phyloP scores from a whole-genome alignment of 441 rosid genomes.

The Erodium moschatum region DNA sequence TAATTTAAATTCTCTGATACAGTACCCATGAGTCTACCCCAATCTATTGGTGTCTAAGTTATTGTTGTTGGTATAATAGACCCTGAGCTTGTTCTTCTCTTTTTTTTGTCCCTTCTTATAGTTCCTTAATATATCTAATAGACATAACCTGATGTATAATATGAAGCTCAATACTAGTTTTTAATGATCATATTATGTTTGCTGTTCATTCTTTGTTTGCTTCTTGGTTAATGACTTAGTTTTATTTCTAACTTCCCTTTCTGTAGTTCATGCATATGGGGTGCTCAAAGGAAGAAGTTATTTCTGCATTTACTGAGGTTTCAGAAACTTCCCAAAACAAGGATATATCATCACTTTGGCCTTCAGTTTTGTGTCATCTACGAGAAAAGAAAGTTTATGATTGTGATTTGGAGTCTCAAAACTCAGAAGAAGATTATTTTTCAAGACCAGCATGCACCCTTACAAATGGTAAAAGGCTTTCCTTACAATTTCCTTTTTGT shows the following conservation, averaged over 20 bases:
- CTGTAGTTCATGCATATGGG: slow-evolving; percentile 54
- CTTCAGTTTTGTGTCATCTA: slow-evolving; percentile 55
- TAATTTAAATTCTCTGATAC: not conserved
- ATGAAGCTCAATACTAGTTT: not conserved
- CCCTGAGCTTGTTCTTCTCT: not conserved
- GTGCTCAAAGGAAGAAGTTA: slow-evolving; percentile 53
- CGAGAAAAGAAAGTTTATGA: slow-evolving; percentile 56
- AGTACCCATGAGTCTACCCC: too few relatives aligned
- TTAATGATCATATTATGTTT: not conserved
- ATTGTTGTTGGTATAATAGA: not conserved
- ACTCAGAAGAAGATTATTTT: slow-evolving; percentile 21
- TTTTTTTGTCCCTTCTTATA: too few relatives aligned
- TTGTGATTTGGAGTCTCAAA: slow-evolving; percentile 25
- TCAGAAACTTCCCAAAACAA: slow-evolving; percentile 44
- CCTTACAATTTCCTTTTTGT: not conserved
- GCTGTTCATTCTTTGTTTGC: not conserved
- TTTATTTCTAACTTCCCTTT: slow-evolving; percentile 20
- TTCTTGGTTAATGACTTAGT: not conserved
- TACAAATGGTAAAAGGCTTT: slow-evolving; percentile 27
- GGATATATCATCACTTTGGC: slow-evolving; percentile 57
- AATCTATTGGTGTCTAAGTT: too few relatives aligned
- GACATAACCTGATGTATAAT: not conserved
- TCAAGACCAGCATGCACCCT: slow-evolving; percentile 24
- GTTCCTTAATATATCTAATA: not conserved
- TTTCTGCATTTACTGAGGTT: slow-evolving; percentile 48